These are phyloP conservation scores for Limonomyces culmigenus DNA, from an alignment of 1,284 basidiomycete species.

Conservation along the genomic window DNA sequence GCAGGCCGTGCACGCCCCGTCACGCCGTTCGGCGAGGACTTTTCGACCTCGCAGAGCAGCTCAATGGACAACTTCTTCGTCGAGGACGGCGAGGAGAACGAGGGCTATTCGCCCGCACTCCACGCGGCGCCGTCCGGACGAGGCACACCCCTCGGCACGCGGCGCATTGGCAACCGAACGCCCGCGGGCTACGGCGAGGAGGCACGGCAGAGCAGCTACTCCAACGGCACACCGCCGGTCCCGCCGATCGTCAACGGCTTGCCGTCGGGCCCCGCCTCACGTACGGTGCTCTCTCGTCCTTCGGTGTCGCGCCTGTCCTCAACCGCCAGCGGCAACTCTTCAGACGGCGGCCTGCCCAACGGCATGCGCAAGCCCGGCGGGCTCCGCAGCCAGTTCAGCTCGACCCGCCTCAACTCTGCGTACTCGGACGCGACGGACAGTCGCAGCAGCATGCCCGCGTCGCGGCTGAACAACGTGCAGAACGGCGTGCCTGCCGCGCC, in stretches of 20 bases:
- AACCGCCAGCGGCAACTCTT: slow-evolving; percentile 20
- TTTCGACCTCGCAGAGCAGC: too few species aligned
- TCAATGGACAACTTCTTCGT: slow-evolving; percentile 47
- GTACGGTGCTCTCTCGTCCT: slow-evolving; percentile 19
- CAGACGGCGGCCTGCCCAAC: slow-evolving; percentile 34
- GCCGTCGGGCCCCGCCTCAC: slow-evolving; percentile 6
- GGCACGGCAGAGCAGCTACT: neutral
- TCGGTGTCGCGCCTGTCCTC: slow-evolving; percentile 31
- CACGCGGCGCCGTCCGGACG: slow-evolving; percentile 39
- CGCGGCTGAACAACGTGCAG: too few species aligned
- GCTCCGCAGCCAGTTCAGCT: slow-evolving; percentile 56
- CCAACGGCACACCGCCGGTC: slow-evolving; percentile 4
- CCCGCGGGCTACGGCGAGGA: slow-evolving; percentile 21
- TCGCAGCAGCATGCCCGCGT: neutral
- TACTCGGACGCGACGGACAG: slow-evolving; percentile 25
- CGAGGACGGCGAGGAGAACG: slow-evolving; percentile 54
- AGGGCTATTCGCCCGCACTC: slow-evolving; percentile 49
- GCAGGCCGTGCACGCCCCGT: too few species aligned
- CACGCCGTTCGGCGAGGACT: too few species aligned
- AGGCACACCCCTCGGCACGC: slow-evolving; percentile 44
- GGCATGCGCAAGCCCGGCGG: slow-evolving; percentile 25
- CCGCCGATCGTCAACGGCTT: slow-evolving; percentile 8
- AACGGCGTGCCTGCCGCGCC: slow-evolving; percentile 9
- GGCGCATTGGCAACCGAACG: slow-evolving; percentile 30
- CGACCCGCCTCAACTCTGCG: slow-evolving; percentile 35